Conservation (phyloP, 306 rosid species). For the Quercus alba region DNA sequence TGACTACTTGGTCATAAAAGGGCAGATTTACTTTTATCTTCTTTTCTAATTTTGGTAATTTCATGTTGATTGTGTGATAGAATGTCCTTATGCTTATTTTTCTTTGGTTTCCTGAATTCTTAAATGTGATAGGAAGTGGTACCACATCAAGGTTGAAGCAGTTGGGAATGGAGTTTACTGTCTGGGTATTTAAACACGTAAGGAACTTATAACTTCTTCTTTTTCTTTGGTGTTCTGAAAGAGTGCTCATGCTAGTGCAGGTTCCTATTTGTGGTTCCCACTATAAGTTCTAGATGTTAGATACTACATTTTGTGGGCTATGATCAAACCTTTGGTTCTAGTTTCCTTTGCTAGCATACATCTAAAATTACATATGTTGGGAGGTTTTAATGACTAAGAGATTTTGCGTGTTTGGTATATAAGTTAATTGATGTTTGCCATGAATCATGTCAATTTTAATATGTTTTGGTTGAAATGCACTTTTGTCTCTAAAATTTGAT, state of each 20-base stretch:
- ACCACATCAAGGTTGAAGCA: conserved; percentile 93
- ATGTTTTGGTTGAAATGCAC: background rate
- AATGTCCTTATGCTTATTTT: background rate
- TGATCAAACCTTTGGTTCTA: background rate
- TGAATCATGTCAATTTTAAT: background rate
- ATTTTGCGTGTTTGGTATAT: background rate
- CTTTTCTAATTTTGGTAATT: background rate
- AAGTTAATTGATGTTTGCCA: background rate
- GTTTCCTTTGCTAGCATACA: background rate
- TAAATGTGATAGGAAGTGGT: conserved; percentile 56
- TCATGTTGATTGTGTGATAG: conserved; percentile 1
- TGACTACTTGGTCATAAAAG: background rate
- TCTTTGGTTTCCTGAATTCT: conserved; percentile 24
- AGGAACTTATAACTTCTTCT: conserved; percentile 32
- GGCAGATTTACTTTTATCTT: background rate
- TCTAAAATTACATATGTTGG: background rate
- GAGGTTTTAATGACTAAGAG: background rate
- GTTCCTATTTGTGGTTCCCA: background rate
- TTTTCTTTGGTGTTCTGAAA: background rate
- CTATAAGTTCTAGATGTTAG: background rate
- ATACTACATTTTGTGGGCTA: background rate
- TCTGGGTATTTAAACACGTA: conserved; percentile 98
- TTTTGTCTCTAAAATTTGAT: too few relatives aligned
- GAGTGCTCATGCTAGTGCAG: background rate
- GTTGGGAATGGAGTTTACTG: conserved; percentile 96